These are phyloP conservation scores for Tolypocladium guangdongense DNA, from an alignment of 2,329 filamentous ascomycete species.

Conservation along the genomic window DNA sequence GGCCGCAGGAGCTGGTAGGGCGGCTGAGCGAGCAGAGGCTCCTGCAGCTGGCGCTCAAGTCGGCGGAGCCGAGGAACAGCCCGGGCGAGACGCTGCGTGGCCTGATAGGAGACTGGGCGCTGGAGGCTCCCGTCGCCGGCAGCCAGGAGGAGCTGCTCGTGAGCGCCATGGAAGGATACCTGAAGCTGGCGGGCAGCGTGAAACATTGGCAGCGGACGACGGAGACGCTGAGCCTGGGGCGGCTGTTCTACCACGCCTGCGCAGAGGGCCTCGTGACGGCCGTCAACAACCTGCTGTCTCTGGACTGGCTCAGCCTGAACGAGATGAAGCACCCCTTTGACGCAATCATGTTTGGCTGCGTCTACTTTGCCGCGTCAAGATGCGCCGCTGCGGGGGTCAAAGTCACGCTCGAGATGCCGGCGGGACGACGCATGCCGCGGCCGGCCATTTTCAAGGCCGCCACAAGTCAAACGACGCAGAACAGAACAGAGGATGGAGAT, in stretches of 20 bases:
- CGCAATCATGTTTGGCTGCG: conserved; percentile 1
- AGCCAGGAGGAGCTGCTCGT: neutral
- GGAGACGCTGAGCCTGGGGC: neutral
- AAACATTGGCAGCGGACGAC: neutral
- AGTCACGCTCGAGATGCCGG: neutral
- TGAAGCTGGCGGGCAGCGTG: neutral
- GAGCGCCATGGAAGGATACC: neutral
- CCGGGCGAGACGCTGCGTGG: neutral
- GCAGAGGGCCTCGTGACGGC: neutral
- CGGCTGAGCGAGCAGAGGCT: neutral
- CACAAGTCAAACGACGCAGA: too few relatives aligned
- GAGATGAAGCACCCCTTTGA: neutral
- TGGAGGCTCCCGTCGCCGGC: neutral
- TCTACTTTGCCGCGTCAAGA: neutral
- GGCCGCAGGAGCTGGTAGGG: neutral
- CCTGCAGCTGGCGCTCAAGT: neutral
- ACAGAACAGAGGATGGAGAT: too few relatives aligned
- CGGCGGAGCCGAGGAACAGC: neutral
- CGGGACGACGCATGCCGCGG: too few relatives aligned
- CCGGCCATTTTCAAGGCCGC: too few relatives aligned
- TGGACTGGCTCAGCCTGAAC: neutral
- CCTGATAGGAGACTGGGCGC: neutral
- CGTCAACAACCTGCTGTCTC: neutral
- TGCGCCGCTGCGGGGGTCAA: neutral
- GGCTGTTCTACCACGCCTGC: conserved; percentile 1